A percentile compares a stretch with the other conserved stretches of the same genome.
These are phyloP conservation scores for Madurella fahalii DNA, from an alignment of 2,329 filamentous ascomycete species.

Conservation along the genomic window DNA sequence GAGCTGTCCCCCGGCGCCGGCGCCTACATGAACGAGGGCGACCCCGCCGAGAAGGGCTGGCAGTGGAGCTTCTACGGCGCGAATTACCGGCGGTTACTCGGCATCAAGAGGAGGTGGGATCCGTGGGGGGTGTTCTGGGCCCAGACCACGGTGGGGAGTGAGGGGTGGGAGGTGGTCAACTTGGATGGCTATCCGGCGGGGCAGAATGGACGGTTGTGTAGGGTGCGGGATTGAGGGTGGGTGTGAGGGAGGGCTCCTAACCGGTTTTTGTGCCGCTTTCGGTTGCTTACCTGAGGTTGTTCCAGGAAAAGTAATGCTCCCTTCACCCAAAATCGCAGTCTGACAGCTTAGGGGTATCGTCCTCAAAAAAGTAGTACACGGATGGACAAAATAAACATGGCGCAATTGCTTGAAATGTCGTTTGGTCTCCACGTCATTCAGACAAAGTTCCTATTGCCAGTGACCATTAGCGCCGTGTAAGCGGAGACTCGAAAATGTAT, in stretches of 20 bases:
- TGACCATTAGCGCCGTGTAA: too few species aligned
- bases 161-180: conserved; percentile 21
- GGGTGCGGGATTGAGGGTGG: neutral
- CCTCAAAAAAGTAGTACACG: too few species aligned
- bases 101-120: conserved; percentile 40
- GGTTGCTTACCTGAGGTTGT: too few species aligned
- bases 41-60: conserved; percentile 22
- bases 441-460: too few species aligned
- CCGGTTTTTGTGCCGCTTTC: neutral
- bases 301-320: too few species aligned
- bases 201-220: conserved; percentile 25
- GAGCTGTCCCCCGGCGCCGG: conserved; percentile 19
- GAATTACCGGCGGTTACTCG: conserved; percentile 29
- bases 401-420: too few species aligned
- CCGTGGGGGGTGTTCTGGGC: conserved; percentile 34
- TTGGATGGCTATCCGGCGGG: conserved; percentile 20
- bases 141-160: conserved; percentile 18
- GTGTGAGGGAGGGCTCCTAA: neutral
- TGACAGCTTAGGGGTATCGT: too few species aligned
- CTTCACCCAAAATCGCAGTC: too few species aligned
- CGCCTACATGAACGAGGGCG: conserved; percentile 24
- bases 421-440: too few species aligned
- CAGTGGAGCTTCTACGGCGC: conserved; percentile 20
- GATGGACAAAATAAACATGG: too few species aligned
- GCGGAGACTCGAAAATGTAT: too few species aligned